Conservation (phyloP, 73 alveolate species). For the Blepharisma japonicum region DNA sequence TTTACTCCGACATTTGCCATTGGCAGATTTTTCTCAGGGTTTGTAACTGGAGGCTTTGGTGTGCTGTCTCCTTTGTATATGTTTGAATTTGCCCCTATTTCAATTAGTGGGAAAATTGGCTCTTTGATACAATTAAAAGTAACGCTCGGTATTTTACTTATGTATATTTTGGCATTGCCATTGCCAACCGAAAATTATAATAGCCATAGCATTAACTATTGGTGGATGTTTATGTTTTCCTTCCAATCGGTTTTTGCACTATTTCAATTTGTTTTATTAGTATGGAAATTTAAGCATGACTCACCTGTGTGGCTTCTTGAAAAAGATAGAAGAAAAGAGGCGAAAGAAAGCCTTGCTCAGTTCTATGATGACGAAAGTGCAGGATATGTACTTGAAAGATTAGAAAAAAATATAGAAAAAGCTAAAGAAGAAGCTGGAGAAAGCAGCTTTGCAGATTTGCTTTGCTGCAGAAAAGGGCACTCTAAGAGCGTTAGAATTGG, state of each 20-base stretch:
- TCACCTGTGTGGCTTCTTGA: neutral
- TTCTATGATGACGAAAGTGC: neutral
- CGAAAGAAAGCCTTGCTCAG: neutral
- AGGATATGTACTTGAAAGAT: neutral
- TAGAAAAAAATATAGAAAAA: neutral
- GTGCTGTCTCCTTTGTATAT: too few relatives aligned
- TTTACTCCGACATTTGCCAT: constrained; percentile 17
- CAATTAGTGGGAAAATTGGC: too few relatives aligned
- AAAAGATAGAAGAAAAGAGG: neutral
- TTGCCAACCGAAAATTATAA: constrained; percentile 9
- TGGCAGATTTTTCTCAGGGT: constrained; percentile 21
- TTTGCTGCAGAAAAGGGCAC: too few relatives aligned
- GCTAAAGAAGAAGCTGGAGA: neutral
- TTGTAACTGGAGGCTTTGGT: neutral
- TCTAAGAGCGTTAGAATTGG: neutral
- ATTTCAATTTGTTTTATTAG: neutral
- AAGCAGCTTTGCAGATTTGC: neutral
- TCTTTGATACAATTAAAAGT: too few relatives aligned
- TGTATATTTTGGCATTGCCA: neutral
- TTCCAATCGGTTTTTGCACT: neutral
- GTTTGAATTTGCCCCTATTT: too few relatives aligned
- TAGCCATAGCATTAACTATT: neutral
- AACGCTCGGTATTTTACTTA: too few relatives aligned
- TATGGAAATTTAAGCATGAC: neutral
- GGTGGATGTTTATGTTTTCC: constrained; percentile 16